Conservation (phyloP, 176 grass and related monocot species). For the Olyra latifolia region DNA sequence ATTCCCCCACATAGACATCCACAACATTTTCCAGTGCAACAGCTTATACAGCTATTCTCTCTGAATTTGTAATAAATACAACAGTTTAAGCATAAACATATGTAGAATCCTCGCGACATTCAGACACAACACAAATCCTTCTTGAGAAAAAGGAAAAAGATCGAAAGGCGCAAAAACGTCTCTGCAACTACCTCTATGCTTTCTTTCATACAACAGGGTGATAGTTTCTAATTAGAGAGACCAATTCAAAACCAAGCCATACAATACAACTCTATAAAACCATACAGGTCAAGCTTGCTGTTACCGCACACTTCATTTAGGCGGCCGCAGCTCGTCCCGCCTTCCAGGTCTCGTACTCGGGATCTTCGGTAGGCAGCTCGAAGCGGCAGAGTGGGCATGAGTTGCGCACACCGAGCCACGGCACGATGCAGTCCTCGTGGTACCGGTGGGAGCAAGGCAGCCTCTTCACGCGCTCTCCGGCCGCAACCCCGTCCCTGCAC, state of each 20-base stretch:
- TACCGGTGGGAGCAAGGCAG: conserved; percentile 83
- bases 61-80: conserved; percentile 36
- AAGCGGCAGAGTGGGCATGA: conserved; percentile 93
- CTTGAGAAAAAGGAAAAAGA: conserved; percentile 15
- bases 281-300: neutral
- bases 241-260: conserved; percentile 28
- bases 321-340: neutral
- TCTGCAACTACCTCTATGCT: conserved; percentile 36
- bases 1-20: neutral
- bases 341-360: conserved; percentile 77
- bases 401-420: conserved; percentile 85
- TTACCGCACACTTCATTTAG: conserved; percentile 24
- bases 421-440: conserved; percentile 87
- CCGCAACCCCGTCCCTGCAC: conserved; percentile 62
- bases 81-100: conserved; percentile 1
- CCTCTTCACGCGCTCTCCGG: conserved; percentile 56
- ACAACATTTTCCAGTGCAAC: neutral
- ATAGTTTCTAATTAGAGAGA: neutral
- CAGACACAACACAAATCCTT: conserved; percentile 16
- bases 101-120: neutral
- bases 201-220: conserved; percentile 28
- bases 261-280: conserved; percentile 32
- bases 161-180: conserved; percentile 21
- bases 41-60: conserved; percentile 18
- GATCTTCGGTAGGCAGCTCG: conserved; percentile 84